Conservation (phyloP, 2,329 filamentous ascomycete species). For the Rutstroemia sp. region DNA sequence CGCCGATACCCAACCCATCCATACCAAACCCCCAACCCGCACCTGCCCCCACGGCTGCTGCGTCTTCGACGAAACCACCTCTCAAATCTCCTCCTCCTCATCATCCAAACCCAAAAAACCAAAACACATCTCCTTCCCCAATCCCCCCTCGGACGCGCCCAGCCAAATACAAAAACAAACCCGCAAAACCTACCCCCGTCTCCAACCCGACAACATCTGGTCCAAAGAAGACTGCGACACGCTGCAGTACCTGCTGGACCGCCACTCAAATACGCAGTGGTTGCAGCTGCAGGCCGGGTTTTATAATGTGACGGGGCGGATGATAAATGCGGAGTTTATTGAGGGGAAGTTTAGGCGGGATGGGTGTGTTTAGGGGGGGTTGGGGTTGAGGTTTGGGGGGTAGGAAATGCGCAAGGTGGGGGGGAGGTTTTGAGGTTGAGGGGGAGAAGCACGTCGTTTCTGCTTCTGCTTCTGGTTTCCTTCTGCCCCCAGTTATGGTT, state of each 20-base stretch:
- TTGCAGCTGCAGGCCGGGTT: conserved; percentile 27
- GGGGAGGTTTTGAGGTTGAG: background rate
- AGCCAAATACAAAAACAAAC: background rate
- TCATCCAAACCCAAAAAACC: no score
- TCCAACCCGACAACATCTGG: conserved; percentile 23
- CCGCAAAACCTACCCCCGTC: background rate
- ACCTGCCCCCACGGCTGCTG: no score
- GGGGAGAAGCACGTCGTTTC: background rate
- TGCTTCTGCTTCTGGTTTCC: background rate
- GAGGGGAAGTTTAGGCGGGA: conserved; percentile 27
- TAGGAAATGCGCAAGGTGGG: background rate
- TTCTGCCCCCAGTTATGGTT: no score
- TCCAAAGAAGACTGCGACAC: conserved; percentile 23
- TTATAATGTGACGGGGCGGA: conserved; percentile 28
- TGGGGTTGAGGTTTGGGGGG: background rate
- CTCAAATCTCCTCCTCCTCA: no score
- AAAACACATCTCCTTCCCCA: no score
- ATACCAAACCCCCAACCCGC: no score
- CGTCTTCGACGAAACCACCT: no score
- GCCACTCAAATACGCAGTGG: conserved; percentile 25
- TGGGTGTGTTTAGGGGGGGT: conserved; percentile 1
- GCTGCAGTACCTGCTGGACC: conserved; percentile 22
- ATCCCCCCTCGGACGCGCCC: background rate
- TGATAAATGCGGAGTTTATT: conserved; percentile 25
- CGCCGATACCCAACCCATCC: no score